Evolutionary conservation across 257 asterid genomes (phyloP), one percentile per base, ranked within the genome.

Genomic region (Jasminum sambac): DNA sequence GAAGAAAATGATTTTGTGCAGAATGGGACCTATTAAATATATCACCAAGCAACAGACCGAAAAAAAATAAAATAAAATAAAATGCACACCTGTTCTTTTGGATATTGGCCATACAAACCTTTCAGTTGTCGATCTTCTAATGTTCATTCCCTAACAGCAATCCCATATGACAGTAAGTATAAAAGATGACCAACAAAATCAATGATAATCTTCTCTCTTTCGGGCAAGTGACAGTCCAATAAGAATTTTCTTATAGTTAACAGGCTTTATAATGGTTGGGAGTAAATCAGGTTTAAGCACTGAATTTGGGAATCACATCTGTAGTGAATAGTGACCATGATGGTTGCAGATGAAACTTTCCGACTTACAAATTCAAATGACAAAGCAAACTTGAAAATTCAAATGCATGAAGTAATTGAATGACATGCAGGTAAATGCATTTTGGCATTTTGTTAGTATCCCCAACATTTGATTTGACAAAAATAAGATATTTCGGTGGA

Each of bases 1-100:
- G 21, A 26, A 48, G 10, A 48, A 40, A 69, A 13, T 43, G 42
- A 4, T 23, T 48, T 19, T 12, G 68, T 26, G 26, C 42, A 63
- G 24, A 23, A 55, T 11, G 9, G 10, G 19, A 25, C 65, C 55
- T 42, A 67, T n/a, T 14, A 25, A 64, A 67, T 5, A 42, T 17
- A 59, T 63, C 37, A n/a, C n/a, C 39, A 72, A 64, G 46, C 16
- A 64, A 64, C 10, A 37, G 41, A 59, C 8, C 11, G 37, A 11
- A 43, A 52, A 58, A 63, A 55, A 73, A 66, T n/a, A n/a, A n/a
- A n/a, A n/a, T n/a, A n/a, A n/a, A n/a, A n/a, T n/a, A n/a, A n/a
- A n/a, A n/a, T n/a, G n/a, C n/a, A n/a, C n/a, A 78, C 83, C 83
- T 79, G 77, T 52, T 77, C 67, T 43, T 67, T 26, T 73, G 73